These are phyloP conservation scores for Chaetomium strumarium DNA, from an alignment of 2,329 filamentous ascomycete species.

Conservation along the genomic window DNA sequence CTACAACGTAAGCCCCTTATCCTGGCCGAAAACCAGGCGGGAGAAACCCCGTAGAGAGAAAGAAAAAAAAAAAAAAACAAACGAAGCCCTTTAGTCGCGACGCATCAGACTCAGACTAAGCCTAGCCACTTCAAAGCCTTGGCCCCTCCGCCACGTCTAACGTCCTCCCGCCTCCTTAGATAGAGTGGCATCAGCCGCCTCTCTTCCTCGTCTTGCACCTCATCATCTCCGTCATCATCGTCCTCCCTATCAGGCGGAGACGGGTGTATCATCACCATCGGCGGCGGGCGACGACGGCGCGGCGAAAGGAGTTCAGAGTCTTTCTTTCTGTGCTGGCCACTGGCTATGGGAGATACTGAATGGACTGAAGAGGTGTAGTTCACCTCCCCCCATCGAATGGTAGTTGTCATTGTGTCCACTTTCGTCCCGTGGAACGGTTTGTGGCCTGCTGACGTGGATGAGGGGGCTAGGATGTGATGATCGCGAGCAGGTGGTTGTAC, in stretches of 20 bases:
- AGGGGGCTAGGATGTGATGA: background rate
- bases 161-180: conserved; percentile 16
- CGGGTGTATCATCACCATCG: background rate
- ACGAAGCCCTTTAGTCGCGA: background rate
- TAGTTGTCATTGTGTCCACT: background rate
- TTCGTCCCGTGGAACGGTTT: background rate
- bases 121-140: conserved; percentile 36
- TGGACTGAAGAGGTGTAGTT: background rate
- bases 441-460: background rate
- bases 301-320: conserved; percentile 4
- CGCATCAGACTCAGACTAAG: conserved; percentile 14
- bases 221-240: conserved; percentile 16
- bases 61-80: background rate
- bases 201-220: conserved; percentile 23
- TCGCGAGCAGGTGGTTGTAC: background rate
- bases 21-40: too few relatives aligned
- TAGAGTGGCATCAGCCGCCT: conserved; percentile 27
- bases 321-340: background rate
- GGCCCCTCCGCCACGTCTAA: conserved; percentile 18
- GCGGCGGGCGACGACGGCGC: background rate
- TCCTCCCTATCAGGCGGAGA: background rate
- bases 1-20: too few relatives aligned
- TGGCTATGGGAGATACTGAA: background rate
- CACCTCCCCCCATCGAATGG: conserved; percentile 6
- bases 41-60: background rate